These are phyloP conservation scores for Bombardia bombarda DNA, from an alignment of 495 filamentous ascomycete species.

Conservation along the genomic window DNA sequence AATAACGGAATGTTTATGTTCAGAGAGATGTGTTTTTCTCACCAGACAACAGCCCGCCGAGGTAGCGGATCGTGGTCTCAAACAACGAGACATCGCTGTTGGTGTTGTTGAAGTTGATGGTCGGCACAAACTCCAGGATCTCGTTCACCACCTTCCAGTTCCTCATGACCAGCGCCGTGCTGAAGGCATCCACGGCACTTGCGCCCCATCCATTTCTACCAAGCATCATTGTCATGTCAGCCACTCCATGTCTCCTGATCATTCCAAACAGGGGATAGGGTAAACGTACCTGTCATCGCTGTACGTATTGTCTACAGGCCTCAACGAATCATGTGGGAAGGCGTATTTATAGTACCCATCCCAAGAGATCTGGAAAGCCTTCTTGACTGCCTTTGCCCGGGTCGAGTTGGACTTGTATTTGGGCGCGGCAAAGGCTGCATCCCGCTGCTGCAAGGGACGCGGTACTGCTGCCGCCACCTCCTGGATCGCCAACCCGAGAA, in stretches of 20 bases:
- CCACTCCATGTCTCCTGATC: neutral
- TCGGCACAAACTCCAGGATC: slow-evolving; percentile 61
- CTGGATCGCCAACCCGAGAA: neutral
- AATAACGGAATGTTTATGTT: too few species aligned
- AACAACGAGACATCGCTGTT: slow-evolving; percentile 61
- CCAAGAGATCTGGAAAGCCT: slow-evolving; percentile 72
- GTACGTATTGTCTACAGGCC: slow-evolving; percentile 56
- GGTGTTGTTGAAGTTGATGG: slow-evolving; percentile 61
- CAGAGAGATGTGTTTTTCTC: too few species aligned
- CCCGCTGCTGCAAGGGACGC: neutral
- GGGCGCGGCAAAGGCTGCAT: neutral
- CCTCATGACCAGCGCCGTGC: slow-evolving; percentile 72
- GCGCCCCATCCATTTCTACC: slow-evolving; percentile 87
- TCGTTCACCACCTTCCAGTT: slow-evolving; percentile 56
- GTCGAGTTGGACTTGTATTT: slow-evolving; percentile 21
- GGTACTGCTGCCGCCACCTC: neutral
- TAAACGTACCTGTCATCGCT: slow-evolving; percentile 58
- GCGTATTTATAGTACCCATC: slow-evolving; percentile 74
- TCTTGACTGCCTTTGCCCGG: slow-evolving; percentile 59
- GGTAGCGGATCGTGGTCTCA: slow-evolving; percentile 85
- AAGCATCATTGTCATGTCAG: neutral
- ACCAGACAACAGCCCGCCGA: slow-evolving; percentile 69
- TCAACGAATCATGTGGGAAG: slow-evolving; percentile 70
- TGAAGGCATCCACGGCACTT: slow-evolving; percentile 73
- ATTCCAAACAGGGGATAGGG: neutral